Evolutionary conservation across 495 filamentous ascomycete genomes (phyloP).

Genomic region (Neurospora sp.): DNA sequence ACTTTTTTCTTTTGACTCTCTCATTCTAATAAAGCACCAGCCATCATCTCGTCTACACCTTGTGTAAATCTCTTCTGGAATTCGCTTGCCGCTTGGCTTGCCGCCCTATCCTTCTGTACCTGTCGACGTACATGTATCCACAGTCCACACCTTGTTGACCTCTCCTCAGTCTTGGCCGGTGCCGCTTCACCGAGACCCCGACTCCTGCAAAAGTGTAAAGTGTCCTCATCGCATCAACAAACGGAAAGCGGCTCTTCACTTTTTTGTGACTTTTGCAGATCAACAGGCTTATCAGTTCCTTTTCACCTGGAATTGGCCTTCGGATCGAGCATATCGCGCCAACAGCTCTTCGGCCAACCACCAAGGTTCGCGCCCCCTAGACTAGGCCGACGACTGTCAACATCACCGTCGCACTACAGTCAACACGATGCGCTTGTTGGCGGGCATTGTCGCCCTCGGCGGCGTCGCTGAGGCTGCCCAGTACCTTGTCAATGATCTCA

Average conservation of each 20-base stretch:
- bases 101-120: background rate
- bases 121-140: background rate
- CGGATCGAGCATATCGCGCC: background rate
- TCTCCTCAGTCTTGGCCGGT: background rate
- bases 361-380: background rate
- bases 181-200: background rate
- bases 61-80: background rate
- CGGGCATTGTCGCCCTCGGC: constrained; percentile 36
- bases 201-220: background rate
- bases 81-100: background rate
- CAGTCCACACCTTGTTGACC: background rate
- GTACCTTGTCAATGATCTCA: constrained; percentile 51
- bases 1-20: background rate
- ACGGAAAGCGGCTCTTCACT: background rate
- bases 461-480: constrained; percentile 46
- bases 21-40: background rate
- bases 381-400: background rate
- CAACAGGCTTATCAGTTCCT: background rate
- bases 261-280: background rate
- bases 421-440: constrained; percentile 32
- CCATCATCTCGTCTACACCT: background rate
- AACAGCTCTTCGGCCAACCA: background rate
- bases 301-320: background rate
- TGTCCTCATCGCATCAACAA: background rate
- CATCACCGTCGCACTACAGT: background rate